A percentile compares a stretch with the other conserved stretches of the same genome.
These are phyloP conservation scores for Chlorencoelia australis DNA, from an alignment of 2,329 filamentous ascomycete genomes.

Conservation along the genomic window DNA sequence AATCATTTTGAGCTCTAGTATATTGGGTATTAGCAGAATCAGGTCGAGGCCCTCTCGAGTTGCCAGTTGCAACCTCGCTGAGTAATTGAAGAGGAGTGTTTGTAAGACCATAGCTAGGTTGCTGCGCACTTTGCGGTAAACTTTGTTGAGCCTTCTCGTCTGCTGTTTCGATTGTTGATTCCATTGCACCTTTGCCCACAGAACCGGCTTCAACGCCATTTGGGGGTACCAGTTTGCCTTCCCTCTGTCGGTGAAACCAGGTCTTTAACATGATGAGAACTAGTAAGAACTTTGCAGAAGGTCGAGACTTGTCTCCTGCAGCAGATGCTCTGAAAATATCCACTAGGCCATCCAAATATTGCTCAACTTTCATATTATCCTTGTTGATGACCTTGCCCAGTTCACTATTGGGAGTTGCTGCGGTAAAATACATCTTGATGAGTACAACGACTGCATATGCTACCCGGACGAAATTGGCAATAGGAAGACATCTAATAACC, in stretches of 20 bases:
- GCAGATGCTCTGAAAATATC: slow-evolving; percentile 56
- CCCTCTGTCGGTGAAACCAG: slow-evolving; percentile 38
- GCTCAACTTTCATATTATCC: slow-evolving; percentile 53
- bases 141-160: background rate
- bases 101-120: slow-evolving; percentile 21
- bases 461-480: slow-evolving; percentile 41
- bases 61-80: slow-evolving; percentile 32
- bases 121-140: slow-evolving; percentile 7
- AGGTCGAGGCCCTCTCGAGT: slow-evolving; percentile 20
- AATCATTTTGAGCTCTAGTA: slow-evolving; percentile 14
- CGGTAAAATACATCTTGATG: slow-evolving; percentile 51
- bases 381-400: slow-evolving; percentile 61
- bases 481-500: slow-evolving; percentile 38
- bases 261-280: slow-evolving; percentile 59
- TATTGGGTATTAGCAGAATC: slow-evolving; percentile 17
- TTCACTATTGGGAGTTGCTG: slow-evolving; percentile 51
- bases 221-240: slow-evolving; percentile 13
- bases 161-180: background rate
- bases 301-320: slow-evolving; percentile 51
- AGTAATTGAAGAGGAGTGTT: slow-evolving; percentile 31
- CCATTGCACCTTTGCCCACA: background rate
- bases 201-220: background rate
- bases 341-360: slow-evolving; percentile 61
- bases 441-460: slow-evolving; percentile 47
- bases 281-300: slow-evolving; percentile 60